Evolutionary conservation across 768 basidiomycete genomes (phyloP).

Genomic region (Termitomyces sp.): DNA sequence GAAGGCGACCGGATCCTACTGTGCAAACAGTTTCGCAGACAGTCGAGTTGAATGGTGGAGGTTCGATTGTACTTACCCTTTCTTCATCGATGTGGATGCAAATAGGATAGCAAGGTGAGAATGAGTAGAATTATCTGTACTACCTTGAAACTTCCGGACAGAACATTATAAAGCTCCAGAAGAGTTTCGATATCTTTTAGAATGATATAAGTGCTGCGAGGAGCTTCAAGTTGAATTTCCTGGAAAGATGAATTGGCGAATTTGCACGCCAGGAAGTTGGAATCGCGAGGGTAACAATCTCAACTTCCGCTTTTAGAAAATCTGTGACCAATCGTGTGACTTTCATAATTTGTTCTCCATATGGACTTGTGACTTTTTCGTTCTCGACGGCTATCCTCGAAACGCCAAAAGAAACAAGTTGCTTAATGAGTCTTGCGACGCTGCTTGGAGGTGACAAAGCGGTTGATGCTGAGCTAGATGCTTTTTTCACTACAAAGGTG

Average conservation of each 20-base stretch:
- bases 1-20: background rate
- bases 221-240: no score
- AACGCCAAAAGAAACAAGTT: background rate
- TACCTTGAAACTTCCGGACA: background rate
- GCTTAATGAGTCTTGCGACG: slow-evolving; percentile 52
- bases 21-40: background rate
- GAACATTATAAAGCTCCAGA: no score
- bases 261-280: no score
- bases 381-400: no score
- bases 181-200: no score
- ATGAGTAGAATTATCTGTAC: background rate
- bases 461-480: slow-evolving; percentile 61
- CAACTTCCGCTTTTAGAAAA: no score
- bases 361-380: no score
- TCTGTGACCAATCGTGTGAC: background rate
- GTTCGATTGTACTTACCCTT: background rate
- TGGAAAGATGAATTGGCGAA: no score
- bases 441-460: slow-evolving; percentile 38
- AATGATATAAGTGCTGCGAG: no score
- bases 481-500: slow-evolving; percentile 56
- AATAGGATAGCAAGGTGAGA: background rate
- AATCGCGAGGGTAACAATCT: no score
- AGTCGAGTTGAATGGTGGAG: background rate
- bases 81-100: background rate
- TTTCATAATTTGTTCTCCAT: background rate